Base-by-base conservation (phyloP, 2,329 filamentous ascomycete species). In the Trichoderma aggressivum region DNA sequence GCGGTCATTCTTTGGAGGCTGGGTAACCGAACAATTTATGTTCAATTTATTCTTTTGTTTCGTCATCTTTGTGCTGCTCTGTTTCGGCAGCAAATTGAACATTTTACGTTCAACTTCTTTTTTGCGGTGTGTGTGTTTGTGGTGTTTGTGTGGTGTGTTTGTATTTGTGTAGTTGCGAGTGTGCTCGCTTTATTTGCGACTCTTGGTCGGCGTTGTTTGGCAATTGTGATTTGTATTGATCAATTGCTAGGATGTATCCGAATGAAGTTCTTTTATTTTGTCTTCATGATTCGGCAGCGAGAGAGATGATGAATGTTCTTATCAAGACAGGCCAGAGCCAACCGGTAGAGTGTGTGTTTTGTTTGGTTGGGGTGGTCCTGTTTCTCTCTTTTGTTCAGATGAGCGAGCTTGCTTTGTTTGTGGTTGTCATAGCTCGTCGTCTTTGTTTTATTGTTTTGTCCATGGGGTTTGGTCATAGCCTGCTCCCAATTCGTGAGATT, bases 401-500 rank as follows among this genome's bases (percentile, higher is more conserved):
- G 65, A 36, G 16, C 18, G 47, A 60, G 39, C 56, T 28, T 36
- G 39, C 14, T 36, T 24, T 26, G 5, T n/a, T 50, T 59, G 2
- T 14, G 11, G 56, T 59, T 53, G 28, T 5, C 21, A 18, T 21
- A 26, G 36, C 28, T 60, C 26, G 55, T 47, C 43, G 24, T 32
- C 56, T 59, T 59, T 4, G 39, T 8, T 26, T 61, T 63, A 16
- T 59, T 4, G 39, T 8, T 26, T 61, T 63, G 24, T 56, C 26
- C 30, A 30, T 43, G 43, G 67, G 56, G 39, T 7, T 32, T 53
- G 24, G 67, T 55, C 59, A 43, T 63, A 47, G 26, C 67, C 47
- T 70, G 59, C 59, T 70, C 67, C 67, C 67, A 71, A 65, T 65
- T 66, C 60, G 62, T 12, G 60, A 70, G 60, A 70, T 58, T 70